Conservation (phyloP, 2,329 filamentous ascomycete genomes). For the Fusarium staphyleae region DNA sequence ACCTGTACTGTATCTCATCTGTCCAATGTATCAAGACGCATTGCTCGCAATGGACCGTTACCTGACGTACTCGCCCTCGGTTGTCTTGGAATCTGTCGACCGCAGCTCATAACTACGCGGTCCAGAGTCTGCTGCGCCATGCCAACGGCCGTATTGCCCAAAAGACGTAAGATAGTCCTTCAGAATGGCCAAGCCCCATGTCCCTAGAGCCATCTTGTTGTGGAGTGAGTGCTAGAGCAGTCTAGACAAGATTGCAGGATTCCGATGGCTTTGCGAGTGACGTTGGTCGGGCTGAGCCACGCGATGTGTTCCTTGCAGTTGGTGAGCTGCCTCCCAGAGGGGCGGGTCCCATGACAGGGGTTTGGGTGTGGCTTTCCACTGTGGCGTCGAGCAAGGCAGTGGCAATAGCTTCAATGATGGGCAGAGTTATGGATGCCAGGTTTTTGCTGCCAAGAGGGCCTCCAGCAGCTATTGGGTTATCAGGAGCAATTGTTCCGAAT, state of each 20-base stretch:
- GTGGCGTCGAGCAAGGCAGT: slow-evolving; percentile 18
- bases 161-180: neutral
- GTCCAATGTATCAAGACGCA: slow-evolving; percentile 6
- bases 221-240: neutral
- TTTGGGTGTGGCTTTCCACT: slow-evolving; percentile 15
- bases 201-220: slow-evolving; percentile 1
- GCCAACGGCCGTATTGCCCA: neutral
- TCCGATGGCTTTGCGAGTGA: slow-evolving; percentile 28
- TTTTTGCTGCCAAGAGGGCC: too few relatives aligned
- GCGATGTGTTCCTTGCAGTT: slow-evolving; percentile 26
- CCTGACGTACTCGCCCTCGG: slow-evolving; percentile 7
- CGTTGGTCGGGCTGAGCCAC: slow-evolving; percentile 32
- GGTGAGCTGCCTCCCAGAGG: slow-evolving; percentile 28
- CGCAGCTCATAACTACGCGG: slow-evolving; percentile 8
- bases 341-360: slow-evolving; percentile 21
- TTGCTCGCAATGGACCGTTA: neutral
- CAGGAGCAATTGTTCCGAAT: slow-evolving; percentile 4
- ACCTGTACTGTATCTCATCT: slow-evolving; percentile 10
- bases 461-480: too few relatives aligned
- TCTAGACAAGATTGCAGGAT: slow-evolving; percentile 22
- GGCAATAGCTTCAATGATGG: neutral
- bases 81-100: neutral
- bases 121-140: slow-evolving; percentile 25
- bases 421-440: too few relatives aligned
- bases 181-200: slow-evolving; percentile 16